phyloP scores from a whole-genome alignment of 805 yeast species.

The Cyberlindnera sargentensis region DNA sequence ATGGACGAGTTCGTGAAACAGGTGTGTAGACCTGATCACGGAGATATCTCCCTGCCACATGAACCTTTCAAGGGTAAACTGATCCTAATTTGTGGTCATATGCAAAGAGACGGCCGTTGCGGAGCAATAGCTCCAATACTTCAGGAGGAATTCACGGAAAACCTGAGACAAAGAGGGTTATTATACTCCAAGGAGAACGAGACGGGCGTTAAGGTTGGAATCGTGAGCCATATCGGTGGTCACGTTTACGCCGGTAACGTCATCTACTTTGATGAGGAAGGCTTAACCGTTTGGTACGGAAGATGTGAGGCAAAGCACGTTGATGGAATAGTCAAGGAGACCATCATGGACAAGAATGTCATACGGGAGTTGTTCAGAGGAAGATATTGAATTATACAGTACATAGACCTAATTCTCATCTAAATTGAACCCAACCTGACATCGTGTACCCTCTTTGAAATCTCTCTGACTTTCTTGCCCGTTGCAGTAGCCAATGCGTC shows the following conservation, averaged over 20 bases:
- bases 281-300: constrained; percentile 62
- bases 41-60: constrained; percentile 18
- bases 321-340: constrained; percentile 56
- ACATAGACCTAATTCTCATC: background rate
- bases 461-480: constrained; percentile 41
- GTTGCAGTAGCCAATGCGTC: constrained; percentile 26
- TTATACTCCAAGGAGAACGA: constrained; percentile 19
- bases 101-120: constrained; percentile 56
- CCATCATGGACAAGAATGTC: constrained; percentile 41
- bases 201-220: constrained; percentile 37
- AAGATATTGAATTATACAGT: constrained; percentile 1
- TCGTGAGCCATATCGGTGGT: constrained; percentile 77
- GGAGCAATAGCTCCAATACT: constrained; percentile 60
- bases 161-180: constrained; percentile 30
- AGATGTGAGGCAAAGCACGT: constrained; percentile 59
- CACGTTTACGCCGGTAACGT: constrained; percentile 84
- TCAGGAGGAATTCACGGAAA: constrained; percentile 40
- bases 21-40: constrained; percentile 32
- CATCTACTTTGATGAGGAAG: constrained; percentile 41
- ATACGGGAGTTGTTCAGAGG: constrained; percentile 57
- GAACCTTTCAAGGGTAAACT: constrained; percentile 17
- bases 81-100: constrained; percentile 61
- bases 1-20: constrained; percentile 33
- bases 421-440: constrained; percentile 31
- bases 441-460: constrained; percentile 46